Evolutionary conservation across 768 basidiomycete genomes (phyloP).

Genomic region (Boletus rubescentipes): DNA sequence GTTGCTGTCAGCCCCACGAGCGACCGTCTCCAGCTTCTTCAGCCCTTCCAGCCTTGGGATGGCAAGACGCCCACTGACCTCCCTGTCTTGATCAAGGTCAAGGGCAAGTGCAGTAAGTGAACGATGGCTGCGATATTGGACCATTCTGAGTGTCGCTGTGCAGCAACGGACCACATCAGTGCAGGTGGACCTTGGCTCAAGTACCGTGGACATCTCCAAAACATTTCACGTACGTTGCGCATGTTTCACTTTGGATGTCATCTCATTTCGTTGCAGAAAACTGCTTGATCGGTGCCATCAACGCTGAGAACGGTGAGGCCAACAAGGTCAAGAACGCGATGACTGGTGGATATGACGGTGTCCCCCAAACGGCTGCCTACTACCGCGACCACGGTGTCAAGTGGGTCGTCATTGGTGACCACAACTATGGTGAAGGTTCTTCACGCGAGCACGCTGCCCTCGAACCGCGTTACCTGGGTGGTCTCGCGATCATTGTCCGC

Average conservation of each 20-base stretch:
- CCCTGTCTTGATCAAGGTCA: conserved; percentile 96
- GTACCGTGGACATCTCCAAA: conserved; percentile 98
- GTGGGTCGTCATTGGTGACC: conserved; percentile 97
- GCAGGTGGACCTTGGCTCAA: conserved; percentile 99
- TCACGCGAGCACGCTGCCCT: conserved; percentile 98
- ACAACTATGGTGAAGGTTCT: conserved; percentile 97
- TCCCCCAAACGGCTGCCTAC: conserved; percentile 81
- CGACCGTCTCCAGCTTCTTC: conserved; percentile 87
- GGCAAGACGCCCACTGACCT: conserved; percentile 88
- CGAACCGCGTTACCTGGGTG: conserved; percentile 93
- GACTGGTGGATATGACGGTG: conserved; percentile 81
- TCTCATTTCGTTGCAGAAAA: conserved; percentile 57
- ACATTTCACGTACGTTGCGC: conserved; percentile 79
- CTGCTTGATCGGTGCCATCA: conserved; percentile 97
- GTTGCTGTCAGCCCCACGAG: conserved; percentile 85
- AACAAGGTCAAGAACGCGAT: conserved; percentile 93
- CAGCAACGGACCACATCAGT: conserved; percentile 90
- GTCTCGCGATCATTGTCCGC: conserved; percentile 92
- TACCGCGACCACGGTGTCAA: conserved; percentile 90
- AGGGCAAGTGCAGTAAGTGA: conserved; percentile 95
- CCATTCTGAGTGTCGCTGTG: conserved; percentile 3
- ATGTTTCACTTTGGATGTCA: not conserved
- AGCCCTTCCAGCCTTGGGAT: conserved; percentile 91
- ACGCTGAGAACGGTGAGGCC: conserved; percentile 91
- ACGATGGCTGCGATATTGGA: not conserved